A percentile compares a stretch with the other conserved stretches of the same genome.
Conservation (phyloP, 306 rosid species). For the Potentilla sterilis region DNA sequence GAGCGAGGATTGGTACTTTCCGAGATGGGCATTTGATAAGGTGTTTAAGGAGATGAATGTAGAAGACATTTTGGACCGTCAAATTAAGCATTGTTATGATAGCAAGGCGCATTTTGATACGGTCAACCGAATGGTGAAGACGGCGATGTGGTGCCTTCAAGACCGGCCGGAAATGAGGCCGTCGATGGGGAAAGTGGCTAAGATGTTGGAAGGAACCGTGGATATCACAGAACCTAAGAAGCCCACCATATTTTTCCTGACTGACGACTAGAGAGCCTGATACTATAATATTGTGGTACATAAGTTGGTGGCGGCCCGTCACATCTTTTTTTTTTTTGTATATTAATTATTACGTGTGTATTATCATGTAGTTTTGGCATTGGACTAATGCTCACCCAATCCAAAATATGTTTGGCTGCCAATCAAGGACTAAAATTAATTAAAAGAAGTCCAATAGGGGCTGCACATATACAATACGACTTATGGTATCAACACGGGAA, state of each 20-base stretch:
- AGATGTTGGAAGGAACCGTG: constrained; percentile 90
- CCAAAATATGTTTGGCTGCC: background rate
- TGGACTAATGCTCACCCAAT: background rate
- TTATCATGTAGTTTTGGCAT: background rate
- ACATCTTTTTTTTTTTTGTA: background rate
- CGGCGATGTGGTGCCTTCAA: constrained; percentile 96
- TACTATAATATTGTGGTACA: too few relatives aligned
- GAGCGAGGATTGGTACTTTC: constrained; percentile 84
- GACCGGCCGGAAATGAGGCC: constrained; percentile 80
- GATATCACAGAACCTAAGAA: constrained; percentile 71
- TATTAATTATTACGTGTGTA: background rate
- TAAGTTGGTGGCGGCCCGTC: background rate
- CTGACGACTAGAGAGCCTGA: constrained; percentile 32
- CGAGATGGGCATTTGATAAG: constrained; percentile 85
- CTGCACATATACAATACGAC: too few relatives aligned
- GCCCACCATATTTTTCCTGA: constrained; percentile 77
- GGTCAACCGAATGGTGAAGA: constrained; percentile 81
- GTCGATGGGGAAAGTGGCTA: constrained; percentile 94
- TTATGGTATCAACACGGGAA: too few relatives aligned
- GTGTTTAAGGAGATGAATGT: constrained; percentile 69
- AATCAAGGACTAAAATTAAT: background rate
- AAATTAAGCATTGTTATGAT: constrained; percentile 57
- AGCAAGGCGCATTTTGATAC: constrained; percentile 50
- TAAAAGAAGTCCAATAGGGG: background rate
- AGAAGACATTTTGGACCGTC: constrained; percentile 72